A percentile compares a stretch with the other conserved stretches of the same genome.
Conservation (phyloP, 2,329 filamentous ascomycete genomes). For the Monosporascus sp. region DNA sequence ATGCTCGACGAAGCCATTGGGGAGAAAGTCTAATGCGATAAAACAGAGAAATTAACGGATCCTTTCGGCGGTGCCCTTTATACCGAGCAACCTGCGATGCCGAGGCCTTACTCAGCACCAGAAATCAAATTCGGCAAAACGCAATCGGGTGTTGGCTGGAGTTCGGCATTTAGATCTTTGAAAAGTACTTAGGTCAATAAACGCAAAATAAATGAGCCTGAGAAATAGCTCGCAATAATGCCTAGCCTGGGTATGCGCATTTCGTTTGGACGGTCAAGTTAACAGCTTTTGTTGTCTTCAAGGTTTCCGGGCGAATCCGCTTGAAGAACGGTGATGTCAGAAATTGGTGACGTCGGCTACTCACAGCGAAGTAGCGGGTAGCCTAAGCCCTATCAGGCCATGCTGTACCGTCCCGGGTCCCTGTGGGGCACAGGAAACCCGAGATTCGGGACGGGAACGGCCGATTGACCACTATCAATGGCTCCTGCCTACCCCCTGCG, state of each 20-base stretch:
- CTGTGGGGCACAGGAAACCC: too few species aligned
- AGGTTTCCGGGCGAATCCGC: not conserved
- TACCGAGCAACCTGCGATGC: too few species aligned
- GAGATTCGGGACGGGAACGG: too few species aligned
- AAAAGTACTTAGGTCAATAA: not conserved
- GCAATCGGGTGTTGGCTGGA: too few species aligned
- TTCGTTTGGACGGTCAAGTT: too few species aligned
- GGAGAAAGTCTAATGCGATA: not conserved
- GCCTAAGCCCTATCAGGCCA: too few species aligned
- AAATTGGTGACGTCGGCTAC: not conserved
- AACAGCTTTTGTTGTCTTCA: not conserved
- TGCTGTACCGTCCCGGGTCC: too few species aligned
- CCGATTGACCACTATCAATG: too few species aligned
- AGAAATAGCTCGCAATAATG: too few species aligned
- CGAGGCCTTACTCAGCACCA: not conserved
- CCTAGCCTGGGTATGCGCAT: too few species aligned
- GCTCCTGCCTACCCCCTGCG: too few species aligned
- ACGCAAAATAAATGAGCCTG: not conserved
- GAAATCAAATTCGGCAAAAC: not conserved
- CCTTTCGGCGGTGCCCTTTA: not conserved
- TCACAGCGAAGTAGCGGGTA: not conserved
- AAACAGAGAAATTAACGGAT: not conserved
- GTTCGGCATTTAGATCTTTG: too few species aligned
- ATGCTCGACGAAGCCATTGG: constrained; percentile 15
- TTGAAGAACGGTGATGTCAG: not conserved